These are phyloP conservation scores for Inga laurina DNA, from an alignment of 306 rosid genomes.

Conservation along the genomic window DNA sequence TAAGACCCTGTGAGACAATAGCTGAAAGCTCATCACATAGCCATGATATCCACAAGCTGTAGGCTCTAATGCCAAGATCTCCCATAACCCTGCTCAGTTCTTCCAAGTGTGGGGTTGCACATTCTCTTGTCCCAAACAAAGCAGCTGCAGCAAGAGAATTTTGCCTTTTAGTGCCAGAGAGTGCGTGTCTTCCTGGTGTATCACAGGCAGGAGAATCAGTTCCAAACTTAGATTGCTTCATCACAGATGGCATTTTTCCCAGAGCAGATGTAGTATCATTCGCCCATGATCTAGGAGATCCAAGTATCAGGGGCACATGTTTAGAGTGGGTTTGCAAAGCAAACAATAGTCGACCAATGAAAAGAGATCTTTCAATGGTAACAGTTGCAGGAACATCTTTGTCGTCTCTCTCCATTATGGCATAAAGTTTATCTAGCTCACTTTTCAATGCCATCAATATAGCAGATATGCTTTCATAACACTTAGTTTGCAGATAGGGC, in stretches of 20 bases:
- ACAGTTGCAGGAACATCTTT: conserved; percentile 49
- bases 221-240: conserved; percentile 63
- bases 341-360: conserved; percentile 89
- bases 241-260: conserved; percentile 62
- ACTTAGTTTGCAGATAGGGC: conserved; percentile 78
- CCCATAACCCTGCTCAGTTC: conserved; percentile 64
- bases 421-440: conserved; percentile 66
- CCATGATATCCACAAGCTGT: conserved; percentile 90
- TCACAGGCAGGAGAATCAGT: conserved; percentile 60
- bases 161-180: conserved; percentile 52
- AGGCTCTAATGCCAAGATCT: conserved; percentile 85
- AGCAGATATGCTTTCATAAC: conserved; percentile 64
- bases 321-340: conserved; percentile 86
- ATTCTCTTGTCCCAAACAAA: conserved; percentile 78
- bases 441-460: conserved; percentile 60
- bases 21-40: conserved; percentile 75
- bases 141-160: conserved; percentile 71
- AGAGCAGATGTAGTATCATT: conserved; percentile 52
- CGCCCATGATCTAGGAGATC: conserved; percentile 87
- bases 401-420: conserved; percentile 49
- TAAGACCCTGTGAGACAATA: conserved; percentile 65
- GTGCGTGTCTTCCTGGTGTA: conserved; percentile 52
- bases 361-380: conserved; percentile 78
- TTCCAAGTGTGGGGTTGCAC: conserved; percentile 77
- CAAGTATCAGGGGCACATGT: conserved; percentile 85